These are phyloP conservation scores for Naematelia encephala DNA, from an alignment of 768 basidiomycete genomes.

Conservation along the genomic window DNA sequence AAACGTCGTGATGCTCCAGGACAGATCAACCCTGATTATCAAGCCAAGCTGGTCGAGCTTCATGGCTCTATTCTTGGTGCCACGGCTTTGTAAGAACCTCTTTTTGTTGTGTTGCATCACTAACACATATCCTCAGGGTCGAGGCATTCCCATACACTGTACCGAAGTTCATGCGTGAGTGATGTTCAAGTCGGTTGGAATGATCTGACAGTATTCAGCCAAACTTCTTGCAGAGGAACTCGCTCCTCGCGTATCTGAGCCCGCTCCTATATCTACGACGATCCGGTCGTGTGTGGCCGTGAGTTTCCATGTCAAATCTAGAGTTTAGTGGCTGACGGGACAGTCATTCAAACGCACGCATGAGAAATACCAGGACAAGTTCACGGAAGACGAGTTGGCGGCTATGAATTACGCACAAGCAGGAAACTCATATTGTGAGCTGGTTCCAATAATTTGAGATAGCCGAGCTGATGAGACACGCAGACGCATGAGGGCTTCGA, in stretches of 20 bases:
- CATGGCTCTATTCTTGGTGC: constrained; percentile 93
- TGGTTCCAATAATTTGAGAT: not conserved
- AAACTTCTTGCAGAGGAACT: constrained; percentile 72
- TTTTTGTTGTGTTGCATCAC: not conserved
- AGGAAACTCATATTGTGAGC: constrained; percentile 62
- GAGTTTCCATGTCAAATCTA: constrained; percentile 43
- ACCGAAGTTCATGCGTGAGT: constrained; percentile 73
- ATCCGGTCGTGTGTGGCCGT: constrained; percentile 67
- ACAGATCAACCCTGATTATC: constrained; percentile 63
- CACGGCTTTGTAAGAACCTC: constrained; percentile 62
- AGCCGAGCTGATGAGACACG: not conserved
- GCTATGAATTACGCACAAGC: constrained; percentile 83
- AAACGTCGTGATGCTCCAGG: constrained; percentile 56
- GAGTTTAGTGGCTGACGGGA: constrained; percentile 20
- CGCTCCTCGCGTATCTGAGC: constrained; percentile 80
- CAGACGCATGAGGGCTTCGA: too few species aligned
- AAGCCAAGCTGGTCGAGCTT: constrained; percentile 66
- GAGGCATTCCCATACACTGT: constrained; percentile 95
- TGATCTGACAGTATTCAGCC: constrained; percentile 52
- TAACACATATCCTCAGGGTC: constrained; percentile 51
- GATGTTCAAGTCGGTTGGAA: too few species aligned
- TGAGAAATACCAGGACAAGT: constrained; percentile 79
- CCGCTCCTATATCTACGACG: constrained; percentile 83
- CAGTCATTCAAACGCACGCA: constrained; percentile 53
- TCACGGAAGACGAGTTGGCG: constrained; percentile 85